Evolutionary conservation across 805 yeast genomes (phyloP).

Genomic region (Wickerhamiella lipophila): DNA sequence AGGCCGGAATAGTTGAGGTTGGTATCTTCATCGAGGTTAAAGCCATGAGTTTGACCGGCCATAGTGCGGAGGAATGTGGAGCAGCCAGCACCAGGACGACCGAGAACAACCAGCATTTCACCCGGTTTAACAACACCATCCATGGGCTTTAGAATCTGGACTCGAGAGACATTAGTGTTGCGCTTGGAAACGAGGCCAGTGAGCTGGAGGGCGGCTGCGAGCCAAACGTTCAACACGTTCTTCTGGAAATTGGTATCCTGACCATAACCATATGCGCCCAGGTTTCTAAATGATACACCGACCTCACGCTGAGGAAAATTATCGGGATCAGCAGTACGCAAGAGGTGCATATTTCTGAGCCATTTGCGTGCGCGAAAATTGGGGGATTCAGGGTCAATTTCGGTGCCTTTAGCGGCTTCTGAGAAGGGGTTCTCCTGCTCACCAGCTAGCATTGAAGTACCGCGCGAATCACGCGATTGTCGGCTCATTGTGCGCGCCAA

Average conservation of each 20-base stretch:
- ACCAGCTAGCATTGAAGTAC: neutral
- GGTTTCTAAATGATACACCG: constrained; percentile 45
- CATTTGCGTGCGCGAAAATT: constrained; percentile 47
- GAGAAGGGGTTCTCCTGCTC: constrained; percentile 20
- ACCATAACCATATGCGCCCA: constrained; percentile 52
- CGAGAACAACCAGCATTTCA: constrained; percentile 56
- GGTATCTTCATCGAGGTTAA: constrained; percentile 38
- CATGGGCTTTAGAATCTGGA: constrained; percentile 21
- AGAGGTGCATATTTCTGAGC: constrained; percentile 46
- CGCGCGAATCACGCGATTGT: neutral
- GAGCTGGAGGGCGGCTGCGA: constrained; percentile 24
- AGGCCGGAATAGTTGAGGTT: constrained; percentile 51
- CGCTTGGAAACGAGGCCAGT: constrained; percentile 12
- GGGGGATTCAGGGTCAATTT: constrained; percentile 46
- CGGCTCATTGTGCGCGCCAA: constrained; percentile 10
- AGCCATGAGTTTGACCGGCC: constrained; percentile 42
- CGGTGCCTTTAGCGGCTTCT: constrained; percentile 29
- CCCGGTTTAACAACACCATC: constrained; percentile 43
- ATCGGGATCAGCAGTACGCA: constrained; percentile 45
- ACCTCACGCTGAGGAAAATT: constrained; percentile 47
- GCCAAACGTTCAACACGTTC: constrained; percentile 37
- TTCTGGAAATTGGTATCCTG: constrained; percentile 51
- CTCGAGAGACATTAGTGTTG: constrained; percentile 3
- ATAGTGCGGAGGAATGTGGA: constrained; percentile 54
- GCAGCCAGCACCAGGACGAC: constrained; percentile 74